Percentiles rank a stretch among this genome's conserved stretches.
Conservation (phyloP, 1,284 basidiomycete genomes). For the Apiotrichum mycotoxinovorans region DNA sequence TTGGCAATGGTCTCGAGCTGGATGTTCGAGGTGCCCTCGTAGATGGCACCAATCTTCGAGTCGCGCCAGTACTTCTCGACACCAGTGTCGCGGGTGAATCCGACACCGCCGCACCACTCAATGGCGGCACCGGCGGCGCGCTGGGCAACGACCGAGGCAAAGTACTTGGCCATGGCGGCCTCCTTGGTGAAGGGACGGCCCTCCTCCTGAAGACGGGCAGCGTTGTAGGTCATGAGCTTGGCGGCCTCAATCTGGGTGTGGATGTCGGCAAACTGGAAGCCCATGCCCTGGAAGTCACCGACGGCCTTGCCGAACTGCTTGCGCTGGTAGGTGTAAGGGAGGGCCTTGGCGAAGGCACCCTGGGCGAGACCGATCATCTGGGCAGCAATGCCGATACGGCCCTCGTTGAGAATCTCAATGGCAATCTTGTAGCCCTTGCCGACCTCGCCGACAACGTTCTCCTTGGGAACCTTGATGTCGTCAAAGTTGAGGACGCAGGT, state of each 20-base stretch:
- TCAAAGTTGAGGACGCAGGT: constrained; percentile 97
- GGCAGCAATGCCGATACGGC: constrained; percentile 94
- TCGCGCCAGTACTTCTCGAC: constrained; percentile 95
- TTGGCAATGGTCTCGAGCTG: constrained; percentile 96
- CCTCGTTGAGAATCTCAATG: constrained; percentile 97
- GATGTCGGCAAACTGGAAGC: constrained; percentile 87
- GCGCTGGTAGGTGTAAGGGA: constrained; percentile 90
- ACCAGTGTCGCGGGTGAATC: constrained; percentile 90
- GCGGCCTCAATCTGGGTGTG: constrained; percentile 87
- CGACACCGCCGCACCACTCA: constrained; percentile 94
- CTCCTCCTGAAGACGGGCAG: constrained; percentile 83
- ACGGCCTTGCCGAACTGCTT: constrained; percentile 87
- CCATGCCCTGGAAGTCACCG: constrained; percentile 80
- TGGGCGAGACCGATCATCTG: constrained; percentile 97
- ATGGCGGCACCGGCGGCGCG: constrained; percentile 83
- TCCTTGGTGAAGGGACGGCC: constrained; percentile 82
- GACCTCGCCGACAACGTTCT: constrained; percentile 79
- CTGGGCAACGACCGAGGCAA: constrained; percentile 83
- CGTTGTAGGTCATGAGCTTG: constrained; percentile 93
- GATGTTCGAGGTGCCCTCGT: constrained; percentile 94
- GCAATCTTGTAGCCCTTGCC: constrained; percentile 98
- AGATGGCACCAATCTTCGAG: constrained; percentile 92
- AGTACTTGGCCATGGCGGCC: constrained; percentile 96
- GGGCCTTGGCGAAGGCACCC: constrained; percentile 88
- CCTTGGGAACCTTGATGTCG: constrained; percentile 84